Evolutionary conservation across 306 rosid species (phyloP).

Genomic region (Cyamopsis tetragonoloba): DNA sequence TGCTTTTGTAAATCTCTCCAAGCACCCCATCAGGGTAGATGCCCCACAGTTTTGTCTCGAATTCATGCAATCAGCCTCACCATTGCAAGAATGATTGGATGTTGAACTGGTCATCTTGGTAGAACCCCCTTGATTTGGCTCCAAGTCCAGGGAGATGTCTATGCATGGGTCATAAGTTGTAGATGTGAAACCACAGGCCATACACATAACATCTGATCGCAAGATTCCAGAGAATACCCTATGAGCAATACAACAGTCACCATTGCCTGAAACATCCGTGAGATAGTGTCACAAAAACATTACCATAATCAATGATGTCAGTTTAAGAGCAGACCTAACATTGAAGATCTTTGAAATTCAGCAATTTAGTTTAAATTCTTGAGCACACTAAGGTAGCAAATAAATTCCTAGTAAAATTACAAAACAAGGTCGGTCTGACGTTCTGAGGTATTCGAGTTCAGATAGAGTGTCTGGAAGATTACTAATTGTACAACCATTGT

Average conservation of each 20-base stretch:
- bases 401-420: not conserved
- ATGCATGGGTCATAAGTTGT: constrained; percentile 95
- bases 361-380: not conserved
- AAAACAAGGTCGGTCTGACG: not conserved
- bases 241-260: constrained; percentile 94
- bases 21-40: constrained; percentile 80
- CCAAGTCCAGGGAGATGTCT: constrained; percentile 85
- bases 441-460: not conserved
- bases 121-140: constrained; percentile 67
- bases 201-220: constrained; percentile 93
- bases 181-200: constrained; percentile 94
- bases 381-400: not conserved
- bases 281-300: constrained; percentile 25
- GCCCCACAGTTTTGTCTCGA: constrained; percentile 46
- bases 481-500: not conserved
- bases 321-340: not conserved
- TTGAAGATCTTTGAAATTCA: constrained; percentile 8
- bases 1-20: constrained; percentile 87
- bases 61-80: constrained; percentile 54
- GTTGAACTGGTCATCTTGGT: constrained; percentile 46
- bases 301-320: constrained; percentile 2
- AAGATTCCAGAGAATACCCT: constrained; percentile 85
- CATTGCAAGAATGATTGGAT: constrained; percentile 58
- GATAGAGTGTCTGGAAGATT: not conserved
- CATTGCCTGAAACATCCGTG: constrained; percentile 63